Evolutionary conservation across 2,329 filamentous ascomycete species (phyloP).

Genomic region (Penicillium sp.): DNA sequence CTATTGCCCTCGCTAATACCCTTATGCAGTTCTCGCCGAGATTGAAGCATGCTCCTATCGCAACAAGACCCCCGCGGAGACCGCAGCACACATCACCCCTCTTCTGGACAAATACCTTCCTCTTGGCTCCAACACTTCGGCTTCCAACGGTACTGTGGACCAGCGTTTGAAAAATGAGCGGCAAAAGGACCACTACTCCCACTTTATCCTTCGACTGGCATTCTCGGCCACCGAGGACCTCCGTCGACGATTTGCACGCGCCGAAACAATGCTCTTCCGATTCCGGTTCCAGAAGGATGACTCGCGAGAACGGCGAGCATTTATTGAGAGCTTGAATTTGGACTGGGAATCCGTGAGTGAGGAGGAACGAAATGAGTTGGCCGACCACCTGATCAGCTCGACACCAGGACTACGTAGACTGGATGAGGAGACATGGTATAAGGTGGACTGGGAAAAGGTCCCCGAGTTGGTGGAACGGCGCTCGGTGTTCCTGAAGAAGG

Average conservation of each 20-base stretch:
- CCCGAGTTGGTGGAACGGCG: conserved; percentile 84
- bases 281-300: conserved; percentile 79
- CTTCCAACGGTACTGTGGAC: conserved; percentile 51
- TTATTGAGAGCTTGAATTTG: conserved; percentile 74
- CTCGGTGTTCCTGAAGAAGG: conserved; percentile 71
- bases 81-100: conserved; percentile 76
- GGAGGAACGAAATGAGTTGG: conserved; percentile 72
- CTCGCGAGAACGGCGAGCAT: conserved; percentile 67
- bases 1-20: not conserved
- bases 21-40: conserved; percentile 39
- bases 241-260: conserved; percentile 77
- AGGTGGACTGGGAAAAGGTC: conserved; percentile 92
- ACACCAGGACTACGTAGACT: conserved; percentile 50
- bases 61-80: conserved; percentile 83
- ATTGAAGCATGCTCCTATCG: conserved; percentile 93
- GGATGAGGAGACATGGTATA: conserved; percentile 90
- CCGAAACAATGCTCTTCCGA: conserved; percentile 87
- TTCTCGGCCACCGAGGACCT: conserved; percentile 92
- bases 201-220: conserved; percentile 92
- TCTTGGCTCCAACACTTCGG: conserved; percentile 72
- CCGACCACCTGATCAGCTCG: conserved; percentile 61
- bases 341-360: conserved; percentile 82
- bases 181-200: conserved; percentile 94
- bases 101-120: conserved; percentile 85
- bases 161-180: conserved; percentile 66